phyloP scores from a whole-genome alignment of 164 flowering plant genomes.

The Liquidambar formosana region DNA sequence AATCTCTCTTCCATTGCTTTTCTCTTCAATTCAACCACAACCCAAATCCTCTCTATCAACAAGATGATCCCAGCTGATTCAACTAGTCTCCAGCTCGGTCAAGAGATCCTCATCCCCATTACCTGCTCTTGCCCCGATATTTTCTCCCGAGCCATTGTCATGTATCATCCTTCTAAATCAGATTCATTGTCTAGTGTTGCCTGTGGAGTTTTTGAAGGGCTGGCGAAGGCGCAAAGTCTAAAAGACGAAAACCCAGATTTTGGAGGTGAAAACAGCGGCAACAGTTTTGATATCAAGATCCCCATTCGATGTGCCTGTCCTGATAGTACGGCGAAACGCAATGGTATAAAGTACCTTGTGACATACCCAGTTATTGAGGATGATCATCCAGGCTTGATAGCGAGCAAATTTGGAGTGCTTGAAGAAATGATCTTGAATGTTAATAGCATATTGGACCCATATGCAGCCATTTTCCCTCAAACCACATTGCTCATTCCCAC shows the following conservation, averaged over 20 bases:
- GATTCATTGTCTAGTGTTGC: conserved; percentile 25
- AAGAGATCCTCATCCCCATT: conserved; percentile 47
- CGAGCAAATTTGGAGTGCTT: conserved; percentile 27
- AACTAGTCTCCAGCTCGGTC: conserved; percentile 23
- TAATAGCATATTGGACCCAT: conserved; percentile 28
- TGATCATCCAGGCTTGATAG: conserved; percentile 25
- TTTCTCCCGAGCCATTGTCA: conserved; percentile 31
- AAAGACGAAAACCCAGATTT: conserved; percentile 23
- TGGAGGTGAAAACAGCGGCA: not conserved
- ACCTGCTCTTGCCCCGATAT: conserved; percentile 36
- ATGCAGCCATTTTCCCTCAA: conserved; percentile 33
- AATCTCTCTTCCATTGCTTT: conserved; percentile 32
- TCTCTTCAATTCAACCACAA: conserved; percentile 30
- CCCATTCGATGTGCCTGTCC: conserved; percentile 60
- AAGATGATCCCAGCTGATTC: conserved; percentile 20
- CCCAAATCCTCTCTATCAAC: conserved; percentile 32
- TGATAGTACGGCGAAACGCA: not conserved
- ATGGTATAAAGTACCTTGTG: conserved; percentile 38
- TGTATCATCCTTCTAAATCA: conserved; percentile 21
- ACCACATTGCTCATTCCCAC: conserved; percentile 45
- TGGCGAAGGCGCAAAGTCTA: conserved; percentile 31
- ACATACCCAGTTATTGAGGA: conserved; percentile 42
- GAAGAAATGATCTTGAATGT: conserved; percentile 29
- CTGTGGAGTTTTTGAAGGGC: conserved; percentile 41
- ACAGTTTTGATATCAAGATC: conserved; percentile 20